Evolutionary conservation across 2,329 filamentous ascomycete species (phyloP).

Genomic region (Sporothrix phasma): DNA sequence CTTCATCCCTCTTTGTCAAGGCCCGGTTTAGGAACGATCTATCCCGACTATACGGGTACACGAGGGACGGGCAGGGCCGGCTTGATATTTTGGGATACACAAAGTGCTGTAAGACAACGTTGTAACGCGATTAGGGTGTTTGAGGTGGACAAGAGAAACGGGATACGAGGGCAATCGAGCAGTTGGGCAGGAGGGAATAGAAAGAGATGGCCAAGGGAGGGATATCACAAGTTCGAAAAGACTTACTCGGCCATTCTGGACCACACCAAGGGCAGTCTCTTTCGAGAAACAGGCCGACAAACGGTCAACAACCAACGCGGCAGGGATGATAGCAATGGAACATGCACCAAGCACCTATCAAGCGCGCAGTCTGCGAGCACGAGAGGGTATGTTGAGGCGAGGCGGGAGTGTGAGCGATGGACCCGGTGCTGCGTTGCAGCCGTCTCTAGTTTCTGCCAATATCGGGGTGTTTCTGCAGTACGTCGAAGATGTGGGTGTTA

Average conservation of each 20-base stretch:
- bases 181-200: neutral
- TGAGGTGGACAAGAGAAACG: neutral
- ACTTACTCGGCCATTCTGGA: conserved; percentile 5
- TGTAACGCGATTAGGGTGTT: neutral
- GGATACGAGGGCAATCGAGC: neutral
- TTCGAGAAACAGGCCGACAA: neutral
- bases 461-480: neutral
- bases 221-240: neutral
- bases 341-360: neutral
- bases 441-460: neutral
- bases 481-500: neutral
- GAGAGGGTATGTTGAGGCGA: neutral
- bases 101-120: neutral
- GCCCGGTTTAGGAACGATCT: neutral
- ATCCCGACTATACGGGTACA: neutral
- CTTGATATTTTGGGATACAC: neutral
- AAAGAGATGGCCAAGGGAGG: neutral
- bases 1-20: neutral
- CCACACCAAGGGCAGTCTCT: neutral
- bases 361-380: neutral
- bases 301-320: conserved; percentile 1
- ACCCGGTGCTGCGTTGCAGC: neutral
- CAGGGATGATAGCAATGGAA: neutral
- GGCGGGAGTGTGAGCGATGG: neutral
- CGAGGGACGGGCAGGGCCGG: neutral